These are phyloP conservation scores for Xylaria venustula DNA, from an alignment of 495 filamentous ascomycete species.

Conservation along the genomic window DNA sequence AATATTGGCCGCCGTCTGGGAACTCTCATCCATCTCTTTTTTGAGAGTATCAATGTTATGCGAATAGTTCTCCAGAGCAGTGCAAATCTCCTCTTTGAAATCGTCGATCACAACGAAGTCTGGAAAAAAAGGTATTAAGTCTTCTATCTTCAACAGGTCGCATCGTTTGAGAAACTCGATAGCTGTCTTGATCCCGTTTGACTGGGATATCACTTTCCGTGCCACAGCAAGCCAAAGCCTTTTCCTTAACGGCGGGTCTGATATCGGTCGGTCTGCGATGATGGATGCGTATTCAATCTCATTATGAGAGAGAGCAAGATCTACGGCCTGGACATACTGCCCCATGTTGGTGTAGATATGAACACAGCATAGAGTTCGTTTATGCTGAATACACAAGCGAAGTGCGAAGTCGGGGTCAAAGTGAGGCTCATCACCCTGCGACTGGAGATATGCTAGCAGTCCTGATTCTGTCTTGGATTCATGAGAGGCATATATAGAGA, in stretches of 20 bases:
- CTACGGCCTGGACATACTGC: constrained; percentile 87
- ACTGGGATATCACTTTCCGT: constrained; percentile 82
- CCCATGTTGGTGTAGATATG: constrained; percentile 96
- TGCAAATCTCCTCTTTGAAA: constrained; percentile 97
- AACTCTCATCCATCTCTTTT: constrained; percentile 92
- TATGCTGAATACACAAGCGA: constrained; percentile 88
- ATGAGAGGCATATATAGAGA: constrained; percentile 92
- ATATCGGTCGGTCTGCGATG: constrained; percentile 83
- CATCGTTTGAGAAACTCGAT: constrained; percentile 92
- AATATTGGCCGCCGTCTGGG: constrained; percentile 83
- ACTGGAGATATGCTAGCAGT: constrained; percentile 83
- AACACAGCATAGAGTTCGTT: constrained; percentile 87
- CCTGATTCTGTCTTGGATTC: constrained; percentile 76
- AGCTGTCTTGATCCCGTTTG: constrained; percentile 85
- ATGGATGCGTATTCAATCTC: constrained; percentile 85
- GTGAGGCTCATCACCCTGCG: constrained; percentile 61
- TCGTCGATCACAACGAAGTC: constrained; percentile 99
- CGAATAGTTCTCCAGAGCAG: constrained; percentile 86
- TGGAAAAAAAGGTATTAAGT: constrained; percentile 96
- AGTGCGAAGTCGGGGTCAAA: constrained; percentile 98
- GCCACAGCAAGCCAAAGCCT: constrained; percentile 93
- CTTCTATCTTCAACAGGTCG: constrained; percentile 89
- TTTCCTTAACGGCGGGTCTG: constrained; percentile 79
- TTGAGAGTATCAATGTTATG: constrained; percentile 86
- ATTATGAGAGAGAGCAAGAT: constrained; percentile 82